A percentile compares a stretch with the other conserved stretches of the same genome.
Evolutionary conservation across 2,329 filamentous ascomycete genomes (phyloP).

Genomic region (Hymenoscyphus fructigenus): DNA sequence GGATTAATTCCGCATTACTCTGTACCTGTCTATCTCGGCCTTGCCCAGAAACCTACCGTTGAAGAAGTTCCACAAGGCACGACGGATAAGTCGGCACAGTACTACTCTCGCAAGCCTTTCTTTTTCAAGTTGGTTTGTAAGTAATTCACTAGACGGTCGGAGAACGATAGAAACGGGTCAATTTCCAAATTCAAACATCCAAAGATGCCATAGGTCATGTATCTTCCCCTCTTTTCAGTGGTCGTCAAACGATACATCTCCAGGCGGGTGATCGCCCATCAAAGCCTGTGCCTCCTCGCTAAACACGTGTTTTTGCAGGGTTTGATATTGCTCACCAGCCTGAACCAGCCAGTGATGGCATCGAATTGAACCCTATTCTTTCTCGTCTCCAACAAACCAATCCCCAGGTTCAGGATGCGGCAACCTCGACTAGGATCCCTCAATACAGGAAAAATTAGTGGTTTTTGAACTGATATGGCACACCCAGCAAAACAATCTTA

Average conservation of each 20-base stretch:
- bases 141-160: neutral
- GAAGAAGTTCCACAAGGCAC: neutral
- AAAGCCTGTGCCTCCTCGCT: neutral
- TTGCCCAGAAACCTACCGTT: neutral
- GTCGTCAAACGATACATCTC: neutral
- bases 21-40: neutral
- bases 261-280: neutral
- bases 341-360: neutral
- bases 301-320: neutral
- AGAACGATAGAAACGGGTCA: no score
- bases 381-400: neutral
- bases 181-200: neutral
- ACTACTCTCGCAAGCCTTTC: neutral
- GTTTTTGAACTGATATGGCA: neutral
- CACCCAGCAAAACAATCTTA: neutral
- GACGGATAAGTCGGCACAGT: neutral
- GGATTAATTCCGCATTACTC: neutral
- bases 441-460: neutral
- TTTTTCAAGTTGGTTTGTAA: neutral
- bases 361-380: neutral
- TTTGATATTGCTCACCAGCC: neutral
- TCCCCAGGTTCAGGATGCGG: neutral
- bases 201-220: neutral
- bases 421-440: neutral
- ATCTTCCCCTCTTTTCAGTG: neutral